Evolutionary conservation across 2,329 filamentous ascomycete genomes (phyloP), one percentile per base, ranked within the genome.

Genomic region (Metarhizium guizhouense): DNA sequence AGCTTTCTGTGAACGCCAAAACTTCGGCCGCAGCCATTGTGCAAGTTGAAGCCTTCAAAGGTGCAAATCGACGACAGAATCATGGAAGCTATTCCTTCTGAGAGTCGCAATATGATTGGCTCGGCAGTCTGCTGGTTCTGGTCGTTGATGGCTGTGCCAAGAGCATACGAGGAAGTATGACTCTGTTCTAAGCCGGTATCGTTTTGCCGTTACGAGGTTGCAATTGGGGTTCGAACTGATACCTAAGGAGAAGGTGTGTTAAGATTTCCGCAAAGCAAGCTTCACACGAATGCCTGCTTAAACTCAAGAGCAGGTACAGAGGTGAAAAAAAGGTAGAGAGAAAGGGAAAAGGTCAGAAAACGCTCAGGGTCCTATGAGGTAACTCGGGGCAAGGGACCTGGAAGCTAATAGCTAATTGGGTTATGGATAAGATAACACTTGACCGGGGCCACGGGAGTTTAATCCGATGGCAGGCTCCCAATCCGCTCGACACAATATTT

Each of bases 11-110:
- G 62, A 69, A 71, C 60, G 68, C 67, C 68, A 75, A 65, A 71
- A 80, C 71, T 62, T 73, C 71, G 72, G 73, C 74, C 68, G 77
- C 70, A 69, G 80, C 79, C 80, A 83, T 83, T 68, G 65, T 79
- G 76, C 68, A 68, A 73, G 69, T 72, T 70, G 64, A 69, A 72
- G 68, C 72, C 76, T 69, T 69, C 74, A 62, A 66, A 65, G 64
- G 72, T 65, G 68, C 68, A 65, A 62, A 62, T 62, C 61, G 68
- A 64, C 70, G 69, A 72, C 70, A 73, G 68, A 78, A 74, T 74
- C 79, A 82, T 82, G 77, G 76, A 75, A 73, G 73, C 75, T 74
- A 63, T 58, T 61, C 56, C 58, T 54, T 56, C 52, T 55, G 55
- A 54, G 57, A 57, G 51, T 54, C 49, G 51, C 55, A 54, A 55